These are phyloP conservation scores for Apiotrichum mycotoxinovorans DNA, from an alignment of 1,284 basidiomycete species.

Conservation along the genomic window DNA sequence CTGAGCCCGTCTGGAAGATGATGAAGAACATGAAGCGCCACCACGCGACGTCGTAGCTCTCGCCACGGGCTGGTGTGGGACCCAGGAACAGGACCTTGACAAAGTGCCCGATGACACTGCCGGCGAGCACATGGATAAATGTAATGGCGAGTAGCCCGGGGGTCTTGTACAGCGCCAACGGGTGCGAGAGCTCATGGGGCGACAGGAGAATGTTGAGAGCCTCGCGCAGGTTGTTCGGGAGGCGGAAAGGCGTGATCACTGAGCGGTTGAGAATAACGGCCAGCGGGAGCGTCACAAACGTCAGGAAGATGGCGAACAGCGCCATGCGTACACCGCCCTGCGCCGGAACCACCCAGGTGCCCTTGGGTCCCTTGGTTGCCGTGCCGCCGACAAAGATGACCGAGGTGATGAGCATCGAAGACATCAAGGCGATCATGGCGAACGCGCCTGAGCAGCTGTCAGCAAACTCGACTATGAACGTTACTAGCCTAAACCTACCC, in stretches of 20 bases:
- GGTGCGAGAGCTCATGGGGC: constrained; percentile 71
- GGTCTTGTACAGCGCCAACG: constrained; percentile 76
- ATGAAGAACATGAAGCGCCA: constrained; percentile 57
- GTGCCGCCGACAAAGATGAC: constrained; percentile 48
- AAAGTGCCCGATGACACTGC: constrained; percentile 62
- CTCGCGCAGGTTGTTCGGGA: constrained; percentile 61
- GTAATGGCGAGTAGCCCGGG: constrained; percentile 74
- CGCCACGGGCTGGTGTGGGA: neutral
- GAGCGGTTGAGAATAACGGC: constrained; percentile 74
- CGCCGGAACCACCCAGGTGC: constrained; percentile 64
- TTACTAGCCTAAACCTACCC: constrained; percentile 55
- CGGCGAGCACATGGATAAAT: constrained; percentile 62
- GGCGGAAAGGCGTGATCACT: constrained; percentile 78
- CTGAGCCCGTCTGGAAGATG: constrained; percentile 57
- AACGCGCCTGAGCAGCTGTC: constrained; percentile 53
- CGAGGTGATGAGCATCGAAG: constrained; percentile 46
- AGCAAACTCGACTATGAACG: neutral
- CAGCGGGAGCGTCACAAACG: constrained; percentile 65
- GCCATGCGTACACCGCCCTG: constrained; percentile 56
- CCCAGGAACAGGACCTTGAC: constrained; percentile 20
- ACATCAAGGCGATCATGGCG: constrained; percentile 68
- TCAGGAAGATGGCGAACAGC: constrained; percentile 54
- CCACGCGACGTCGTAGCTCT: constrained; percentile 10
- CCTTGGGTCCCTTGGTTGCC: constrained; percentile 52
- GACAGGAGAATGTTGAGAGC: constrained; percentile 72